A percentile compares a stretch with the other conserved stretches of the same genome.
Evolutionary conservation across 2,329 filamentous ascomycete genomes (phyloP).

Genomic region (Claviceps paspali): DNA sequence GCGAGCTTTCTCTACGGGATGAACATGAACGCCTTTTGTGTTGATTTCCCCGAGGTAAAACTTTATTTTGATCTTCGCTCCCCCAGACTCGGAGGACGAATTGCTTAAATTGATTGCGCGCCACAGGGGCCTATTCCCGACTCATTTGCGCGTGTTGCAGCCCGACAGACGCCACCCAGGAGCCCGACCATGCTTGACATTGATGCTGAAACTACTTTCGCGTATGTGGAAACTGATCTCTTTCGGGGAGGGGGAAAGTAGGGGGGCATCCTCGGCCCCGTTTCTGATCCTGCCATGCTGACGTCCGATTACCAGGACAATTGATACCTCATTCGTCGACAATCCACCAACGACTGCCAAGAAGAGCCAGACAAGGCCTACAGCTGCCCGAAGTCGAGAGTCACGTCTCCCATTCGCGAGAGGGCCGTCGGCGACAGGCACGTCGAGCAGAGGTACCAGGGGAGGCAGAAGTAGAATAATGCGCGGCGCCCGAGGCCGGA

Average conservation of each 20-base stretch:
- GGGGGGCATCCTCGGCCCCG: neutral
- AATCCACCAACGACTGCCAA: constrained; percentile 53
- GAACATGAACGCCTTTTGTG: constrained; percentile 98
- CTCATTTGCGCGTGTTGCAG: constrained; percentile 57
- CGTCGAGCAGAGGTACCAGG: constrained; percentile 14
- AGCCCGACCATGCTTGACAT: constrained; percentile 17
- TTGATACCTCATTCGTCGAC: constrained; percentile 80
- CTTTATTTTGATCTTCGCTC: neutral
- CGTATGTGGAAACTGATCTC: constrained; percentile 39
- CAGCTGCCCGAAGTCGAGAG: constrained; percentile 25
- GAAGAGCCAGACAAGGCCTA: constrained; percentile 31
- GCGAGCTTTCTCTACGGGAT: constrained; percentile 88
- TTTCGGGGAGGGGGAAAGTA: no score
- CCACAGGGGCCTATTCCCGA: constrained; percentile 63
- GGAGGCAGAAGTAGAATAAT: constrained; percentile 31
- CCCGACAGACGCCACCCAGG: constrained; percentile 33
- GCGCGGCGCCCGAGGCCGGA: constrained; percentile 29
- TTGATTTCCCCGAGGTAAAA: constrained; percentile 82
- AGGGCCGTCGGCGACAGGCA: constrained; percentile 20
- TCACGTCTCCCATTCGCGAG: constrained; percentile 34
- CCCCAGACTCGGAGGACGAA: no score
- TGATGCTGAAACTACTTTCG: constrained; percentile 67
- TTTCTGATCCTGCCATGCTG: constrained; percentile 6
- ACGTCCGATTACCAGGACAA: constrained; percentile 47
- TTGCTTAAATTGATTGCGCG: neutral